Base-by-base conservation (phyloP, 805 yeast species). In the Nematodospora valgi region DNA sequence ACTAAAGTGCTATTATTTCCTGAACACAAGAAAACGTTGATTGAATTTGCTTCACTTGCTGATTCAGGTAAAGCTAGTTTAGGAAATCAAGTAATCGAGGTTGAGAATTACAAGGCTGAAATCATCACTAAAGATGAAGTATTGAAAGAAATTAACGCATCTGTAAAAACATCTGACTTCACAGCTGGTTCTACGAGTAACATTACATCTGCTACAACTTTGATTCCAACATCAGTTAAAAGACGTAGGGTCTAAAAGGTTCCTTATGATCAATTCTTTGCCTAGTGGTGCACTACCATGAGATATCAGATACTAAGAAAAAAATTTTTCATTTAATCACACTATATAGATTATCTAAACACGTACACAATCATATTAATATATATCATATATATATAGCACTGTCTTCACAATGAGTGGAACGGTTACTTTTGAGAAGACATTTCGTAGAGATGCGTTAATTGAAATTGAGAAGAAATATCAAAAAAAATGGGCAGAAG, bases 391-490 rank as follows among this genome's bases (percentile, higher is more conserved):
- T 24, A 6, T 8, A 9, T 23, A 24, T 14, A 32, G 14, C 24
- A 19, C 26, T 20, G 7, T 6, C 15, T 27, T 16, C 18, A 6
- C 14, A 13, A 65, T 67, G 71, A 64, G 70, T 56, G 60, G 62
- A 43, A 48, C 66, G 19, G 56, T 64, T 35, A 63, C 62, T 48
- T 52, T 63, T 45, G 71, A 70, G 52, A 72, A 86, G 67, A 93
- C 99, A 36, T 76, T 86, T 48, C 88, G 98, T 70, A 82, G 99
- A 70, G 99, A 93, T 74, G 80, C 91, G 37, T 76, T 93, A 51
- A 82, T 87, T 45, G 94, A 72, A 21, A 82, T 86, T 51, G 98
- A 93, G 62, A 79, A 84, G 64, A 83, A 82, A 61, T 89, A 86
- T 63, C 96, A 89, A 66, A 65, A 78, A 52, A 52, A 76, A 26